Base-by-base conservation (phyloP, 2,329 filamentous ascomycete species). In the Pyrenophora graminea region DNA sequence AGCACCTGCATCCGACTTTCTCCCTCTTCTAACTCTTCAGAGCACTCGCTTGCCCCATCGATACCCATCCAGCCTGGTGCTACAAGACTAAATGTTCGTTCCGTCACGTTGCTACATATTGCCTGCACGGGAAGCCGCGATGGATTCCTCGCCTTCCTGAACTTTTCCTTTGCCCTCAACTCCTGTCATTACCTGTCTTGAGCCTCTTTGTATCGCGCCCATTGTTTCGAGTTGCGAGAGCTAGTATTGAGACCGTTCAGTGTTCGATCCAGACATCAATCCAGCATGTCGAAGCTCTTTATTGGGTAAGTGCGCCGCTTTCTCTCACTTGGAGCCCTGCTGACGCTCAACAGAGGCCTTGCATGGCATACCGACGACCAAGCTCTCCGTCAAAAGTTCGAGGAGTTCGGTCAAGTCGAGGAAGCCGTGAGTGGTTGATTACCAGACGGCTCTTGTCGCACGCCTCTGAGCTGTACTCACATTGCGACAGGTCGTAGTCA, bases 331-430 rank as follows among this genome's bases (percentile, higher is more conserved):
- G 38, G 18, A 30, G 10, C 32, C 33, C 17, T 15, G 37, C 59
- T 60, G 41, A 67, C 51, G 9, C 15, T 19, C n/a, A 10, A 34
- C 70, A 96, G 93, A 72, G 94, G 94, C 83, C 91, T 99, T 65
- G 91, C 94, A 70, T 99, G 94, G 94, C 92, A 97, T 80, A 99
- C 94, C 60, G 91, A 95, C 76, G 93, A 97, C 77, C 78, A 79
- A 38, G 91, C 90, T 63, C 81, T 99, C 62, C 88, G 90, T 70
- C 80, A 88, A 72, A 96, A 96, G 77, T 99, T 99, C 75, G 88
- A 93, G 75, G 88, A 94, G 75, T 97, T 90, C 71, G 93, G 93
- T 55, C 80, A 81, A 36, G 89, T 99, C 63, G 91, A 97, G 74
- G 93, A 99, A 85, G 94, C 94, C 67, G 94, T 97, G 84, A 77